These are phyloP conservation scores for Phycomyces nitens DNA, from an alignment of 192 early-diverging fungal genomes.

Conservation along the genomic window DNA sequence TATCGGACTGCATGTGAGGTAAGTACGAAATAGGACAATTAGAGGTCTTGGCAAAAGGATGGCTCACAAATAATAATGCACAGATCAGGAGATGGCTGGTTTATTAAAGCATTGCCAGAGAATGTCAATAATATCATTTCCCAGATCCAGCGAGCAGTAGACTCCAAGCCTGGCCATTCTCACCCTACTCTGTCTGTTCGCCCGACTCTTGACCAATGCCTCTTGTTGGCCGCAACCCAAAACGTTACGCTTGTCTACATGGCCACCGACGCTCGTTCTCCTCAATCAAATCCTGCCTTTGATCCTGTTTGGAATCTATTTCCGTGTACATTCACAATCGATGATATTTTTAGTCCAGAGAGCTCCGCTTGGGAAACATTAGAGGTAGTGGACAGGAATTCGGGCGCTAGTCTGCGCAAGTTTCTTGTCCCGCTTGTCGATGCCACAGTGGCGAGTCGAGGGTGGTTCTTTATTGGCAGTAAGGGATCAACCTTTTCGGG, in stretches of 20 bases:
- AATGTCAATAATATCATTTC: slow-evolving; percentile 22
- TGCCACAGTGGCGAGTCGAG: slow-evolving; percentile 31
- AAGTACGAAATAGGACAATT: not conserved
- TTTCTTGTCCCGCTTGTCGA: slow-evolving; percentile 31
- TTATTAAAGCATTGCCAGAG: slow-evolving; percentile 24
- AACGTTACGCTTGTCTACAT: slow-evolving; percentile 40
- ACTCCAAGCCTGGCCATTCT: not conserved
- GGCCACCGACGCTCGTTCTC: slow-evolving; percentile 44
- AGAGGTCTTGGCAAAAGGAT: not conserved
- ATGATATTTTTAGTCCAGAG: slow-evolving; percentile 26
- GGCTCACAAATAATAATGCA: too few species aligned
- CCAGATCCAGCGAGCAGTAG: slow-evolving; percentile 7
- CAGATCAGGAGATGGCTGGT: slow-evolving; percentile 33
- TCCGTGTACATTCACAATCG: slow-evolving; percentile 46
- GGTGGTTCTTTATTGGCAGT: slow-evolving; percentile 30
- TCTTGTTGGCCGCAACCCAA: slow-evolving; percentile 14
- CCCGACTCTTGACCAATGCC: not conserved
- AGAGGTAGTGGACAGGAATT: slow-evolving; percentile 17
- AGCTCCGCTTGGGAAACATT: slow-evolving; percentile 17
- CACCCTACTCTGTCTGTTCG: not conserved
- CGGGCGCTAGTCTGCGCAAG: slow-evolving; percentile 19
- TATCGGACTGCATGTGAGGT: slow-evolving; percentile 37
- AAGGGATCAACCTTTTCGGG: slow-evolving; percentile 35
- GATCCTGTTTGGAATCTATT: slow-evolving; percentile 35
- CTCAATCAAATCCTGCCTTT: slow-evolving; percentile 38